Evolutionary conservation across 495 filamentous ascomycete genomes (phyloP), one percentile per base, ranked within the genome.

Genomic region (Stereocaulon alpinum): DNA sequence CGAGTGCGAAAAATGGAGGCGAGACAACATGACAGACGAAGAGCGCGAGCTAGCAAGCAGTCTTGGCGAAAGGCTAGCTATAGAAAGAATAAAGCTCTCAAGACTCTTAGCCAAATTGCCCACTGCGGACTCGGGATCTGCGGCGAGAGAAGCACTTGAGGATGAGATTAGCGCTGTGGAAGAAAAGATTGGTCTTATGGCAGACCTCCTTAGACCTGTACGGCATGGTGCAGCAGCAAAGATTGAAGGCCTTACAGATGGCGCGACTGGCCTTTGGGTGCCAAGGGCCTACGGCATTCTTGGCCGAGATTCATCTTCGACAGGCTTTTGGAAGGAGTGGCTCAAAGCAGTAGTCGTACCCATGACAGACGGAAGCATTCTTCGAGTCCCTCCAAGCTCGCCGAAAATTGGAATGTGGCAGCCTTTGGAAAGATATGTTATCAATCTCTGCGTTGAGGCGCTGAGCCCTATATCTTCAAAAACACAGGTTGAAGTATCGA

Each of bases 321-420:
- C 91, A 51, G 85, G 82, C 55, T 98, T 98, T 74, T 97, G 93
- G 93, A 98, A 98, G 70, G 93, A 98, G 68, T 98, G 93, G 93
- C 78, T 98, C 43, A 84, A 88, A 70, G 93, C 91, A 10, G 79
- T 98, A 20, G 79, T 91, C 30, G 90, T 96, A 43, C 93, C 93
- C 17, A 96, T 96, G 93, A 90, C 84, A 17, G 87, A 95, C 69
- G 90, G 92, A 42, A 84, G 77, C 12, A 78, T 98, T 43, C 72
- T 92, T 66, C 80, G 90, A 51, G 82, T 98, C 6, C 88, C 93
- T 22, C 78, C 88, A 11, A 94, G 84, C 70, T 97, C 93, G 4
- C 89, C 92, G 17, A 89, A 84, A 54, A 82, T 96, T 62, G 93
- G 93, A n/a, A 81, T 89, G 60, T 98, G 93, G 93, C 92, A 95